Evolutionary conservation across 768 basidiomycete species (phyloP), one percentile per base, ranked within the genome.

Genomic region (Russula abietina): DNA sequence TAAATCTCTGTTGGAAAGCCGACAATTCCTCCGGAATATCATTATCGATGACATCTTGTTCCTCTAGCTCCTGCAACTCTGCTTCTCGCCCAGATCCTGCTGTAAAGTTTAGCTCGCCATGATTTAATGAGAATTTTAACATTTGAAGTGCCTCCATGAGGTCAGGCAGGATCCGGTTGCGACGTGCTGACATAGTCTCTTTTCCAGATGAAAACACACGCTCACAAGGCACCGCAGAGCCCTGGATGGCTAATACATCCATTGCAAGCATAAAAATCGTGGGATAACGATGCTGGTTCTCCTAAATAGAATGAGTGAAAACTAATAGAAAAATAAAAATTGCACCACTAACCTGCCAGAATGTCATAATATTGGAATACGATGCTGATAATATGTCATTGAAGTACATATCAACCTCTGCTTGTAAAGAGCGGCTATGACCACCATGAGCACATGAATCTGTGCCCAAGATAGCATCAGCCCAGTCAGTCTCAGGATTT

Each of bases 71-170:
- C 36, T 36, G 36, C 36, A 36, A 36, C 36, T 36, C 36, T 11
- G 9, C 36, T 11, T 36, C 10, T 36, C 36, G 11, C 10, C 36
- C 36, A 36, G 41, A 14, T 43, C 41, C 41, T 7, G 17, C 12
- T 17, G 41, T 43, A 19, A 43, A 43, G 41, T 19, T 43, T 4
- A 43, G 41, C 19, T 19, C 5, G 3, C 17, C n/a, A n/a, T n/a
- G 14, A 9, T 19, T 38, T n/a, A 56, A 4, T 4, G 55, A 11
- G 11, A 45, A 56, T n/a, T 56, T 56, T 11, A 56, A 28, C 22
- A 56, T 28, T 16, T 56, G 43, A 19, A 56, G 30, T 32, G 55
- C 55, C 55, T 56, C 55, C 55, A 56, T 59, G 2, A 59, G 39
- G 19, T 39, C n/a, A 12, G 4, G 43, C 26, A 1, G 16, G 49